A percentile compares a stretch with the other conserved stretches of the same genome.
These are phyloP conservation scores for Exophiala sp. DNA, from an alignment of 2,329 filamentous ascomycete species.

Conservation along the genomic window DNA sequence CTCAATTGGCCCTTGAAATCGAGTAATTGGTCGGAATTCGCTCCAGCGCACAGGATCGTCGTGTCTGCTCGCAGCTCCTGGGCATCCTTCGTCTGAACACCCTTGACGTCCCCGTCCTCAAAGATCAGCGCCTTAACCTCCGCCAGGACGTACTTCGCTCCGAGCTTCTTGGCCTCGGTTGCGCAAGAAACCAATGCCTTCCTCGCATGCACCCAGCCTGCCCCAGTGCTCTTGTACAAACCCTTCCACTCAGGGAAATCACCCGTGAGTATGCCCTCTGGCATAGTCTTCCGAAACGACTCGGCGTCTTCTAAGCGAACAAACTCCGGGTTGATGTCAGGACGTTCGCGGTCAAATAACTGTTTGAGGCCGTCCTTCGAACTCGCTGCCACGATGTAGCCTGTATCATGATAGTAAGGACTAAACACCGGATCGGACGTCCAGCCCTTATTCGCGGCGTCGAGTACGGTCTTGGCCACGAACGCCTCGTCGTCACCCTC, in stretches of 20 bases:
- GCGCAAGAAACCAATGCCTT: conserved; percentile 48
- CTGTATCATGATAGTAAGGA: conserved; percentile 45
- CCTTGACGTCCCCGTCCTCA: conserved; percentile 36
- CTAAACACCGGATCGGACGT: conserved; percentile 41
- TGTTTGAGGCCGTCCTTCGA: conserved; percentile 30
- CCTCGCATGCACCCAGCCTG: conserved; percentile 54
- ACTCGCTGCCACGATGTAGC: conserved; percentile 43
- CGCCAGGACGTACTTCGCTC: conserved; percentile 46
- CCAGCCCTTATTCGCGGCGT: conserved; percentile 28
- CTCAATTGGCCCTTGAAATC: conserved; percentile 46
- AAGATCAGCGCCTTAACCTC: conserved; percentile 38
- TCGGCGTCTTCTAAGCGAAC: conserved; percentile 32
- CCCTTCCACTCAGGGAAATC: conserved; percentile 45
- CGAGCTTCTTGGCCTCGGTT: conserved; percentile 44
- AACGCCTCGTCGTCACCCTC: conserved; percentile 11
- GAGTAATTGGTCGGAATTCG: conserved; percentile 41
- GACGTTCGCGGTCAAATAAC: conserved; percentile 25
- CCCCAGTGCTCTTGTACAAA: conserved; percentile 41
- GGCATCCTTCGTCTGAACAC: conserved; percentile 40
- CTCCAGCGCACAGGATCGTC: conserved; percentile 45
- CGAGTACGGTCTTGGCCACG: conserved; percentile 15
- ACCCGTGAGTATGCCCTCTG: conserved; percentile 47
- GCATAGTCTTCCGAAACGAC: conserved; percentile 47
- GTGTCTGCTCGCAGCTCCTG: conserved; percentile 36
- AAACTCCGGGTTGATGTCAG: conserved; percentile 37